Conservation (phyloP, 225 moss, liverwort and hornwort species). For the Bryoerythrophyllum caledonicum region DNA sequence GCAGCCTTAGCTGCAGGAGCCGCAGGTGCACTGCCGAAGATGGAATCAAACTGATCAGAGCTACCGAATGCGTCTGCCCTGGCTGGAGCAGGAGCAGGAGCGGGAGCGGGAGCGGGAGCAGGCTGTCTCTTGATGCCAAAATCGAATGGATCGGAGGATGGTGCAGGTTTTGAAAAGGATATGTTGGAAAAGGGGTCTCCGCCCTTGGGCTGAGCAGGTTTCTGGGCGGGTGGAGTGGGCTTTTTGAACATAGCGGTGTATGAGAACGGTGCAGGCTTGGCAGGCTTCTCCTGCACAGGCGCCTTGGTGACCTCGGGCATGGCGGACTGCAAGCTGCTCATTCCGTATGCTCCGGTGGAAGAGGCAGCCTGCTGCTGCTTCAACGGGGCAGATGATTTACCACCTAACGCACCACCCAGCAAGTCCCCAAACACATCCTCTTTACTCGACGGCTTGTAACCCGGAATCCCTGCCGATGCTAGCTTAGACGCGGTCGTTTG, state of each 20-base stretch:
- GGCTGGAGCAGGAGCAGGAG: conserved; percentile 38
- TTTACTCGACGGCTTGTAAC: conserved; percentile 67
- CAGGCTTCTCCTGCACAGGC: conserved; percentile 37
- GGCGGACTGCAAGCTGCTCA: conserved; percentile 68
- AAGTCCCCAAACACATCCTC: conserved; percentile 96
- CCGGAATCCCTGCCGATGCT: conserved; percentile 80
- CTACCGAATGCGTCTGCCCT: conserved; percentile 60
- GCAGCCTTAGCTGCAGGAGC: conserved; percentile 32
- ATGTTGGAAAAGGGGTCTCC: conserved; percentile 70
- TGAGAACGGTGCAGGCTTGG: conserved; percentile 48
- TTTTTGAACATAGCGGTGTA: conserved; percentile 64
- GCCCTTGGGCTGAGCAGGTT: conserved; percentile 48
- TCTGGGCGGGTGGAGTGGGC: conserved; percentile 29
- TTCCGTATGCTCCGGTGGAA: conserved; percentile 53
- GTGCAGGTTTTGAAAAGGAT: conserved; percentile 43
- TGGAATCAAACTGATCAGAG: conserved; percentile 53
- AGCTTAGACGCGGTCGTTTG: conserved; percentile 62
- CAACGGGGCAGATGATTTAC: conserved; percentile 75
- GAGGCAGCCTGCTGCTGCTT: conserved; percentile 63
- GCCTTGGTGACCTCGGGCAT: conserved; percentile 60
- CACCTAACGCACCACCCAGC: conserved; percentile 74
- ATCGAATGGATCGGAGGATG: conserved; percentile 66
- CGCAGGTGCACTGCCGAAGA: conserved; percentile 44
- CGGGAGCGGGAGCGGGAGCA: conserved; percentile 26
- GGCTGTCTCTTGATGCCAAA: conserved; percentile 47